These are phyloP conservation scores for Daldinia eschscholtzii DNA, from an alignment of 2,329 filamentous ascomycete species.

Conservation along the genomic window DNA sequence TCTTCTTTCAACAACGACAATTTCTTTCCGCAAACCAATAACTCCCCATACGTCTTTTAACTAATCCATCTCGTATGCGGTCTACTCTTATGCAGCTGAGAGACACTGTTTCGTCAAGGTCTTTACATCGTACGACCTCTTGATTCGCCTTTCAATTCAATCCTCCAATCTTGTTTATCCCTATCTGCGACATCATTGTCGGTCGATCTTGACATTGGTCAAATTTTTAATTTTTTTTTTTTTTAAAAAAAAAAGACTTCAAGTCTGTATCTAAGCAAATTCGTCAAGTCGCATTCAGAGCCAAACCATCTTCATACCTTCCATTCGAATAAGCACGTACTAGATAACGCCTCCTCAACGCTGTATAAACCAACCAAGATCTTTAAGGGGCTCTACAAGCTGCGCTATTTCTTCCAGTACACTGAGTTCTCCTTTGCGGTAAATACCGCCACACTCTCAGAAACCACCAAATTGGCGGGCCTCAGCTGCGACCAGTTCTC, in stretches of 20 bases:
- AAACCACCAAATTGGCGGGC: conserved; percentile 94
- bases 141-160: conserved; percentile 14
- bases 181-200: conserved; percentile 9
- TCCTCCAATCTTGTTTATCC: conserved; percentile 1
- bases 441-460: conserved; percentile 44
- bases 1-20: conserved; percentile 29
- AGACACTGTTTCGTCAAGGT: conserved; percentile 5
- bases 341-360: neutral
- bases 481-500: conserved; percentile 77
- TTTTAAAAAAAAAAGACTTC: neutral
- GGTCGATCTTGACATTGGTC: conserved; percentile 5
- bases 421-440: conserved; percentile 45
- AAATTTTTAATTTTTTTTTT: too few species aligned
- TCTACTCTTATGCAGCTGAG: conserved; percentile 6
- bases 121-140: neutral
- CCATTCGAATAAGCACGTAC: conserved; percentile 1
- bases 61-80: conserved; percentile 9
- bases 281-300: conserved; percentile 19
- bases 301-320: neutral
- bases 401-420: conserved; percentile 48
- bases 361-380: conserved; percentile 10
- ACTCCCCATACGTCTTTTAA: conserved; percentile 2
- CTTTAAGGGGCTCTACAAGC: conserved; percentile 29
- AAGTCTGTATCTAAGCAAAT: conserved; percentile 1
- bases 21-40: conserved; percentile 12